Evolutionary conservation across 2,329 filamentous ascomycete genomes (phyloP).

Genomic region (Nemania sp.): DNA sequence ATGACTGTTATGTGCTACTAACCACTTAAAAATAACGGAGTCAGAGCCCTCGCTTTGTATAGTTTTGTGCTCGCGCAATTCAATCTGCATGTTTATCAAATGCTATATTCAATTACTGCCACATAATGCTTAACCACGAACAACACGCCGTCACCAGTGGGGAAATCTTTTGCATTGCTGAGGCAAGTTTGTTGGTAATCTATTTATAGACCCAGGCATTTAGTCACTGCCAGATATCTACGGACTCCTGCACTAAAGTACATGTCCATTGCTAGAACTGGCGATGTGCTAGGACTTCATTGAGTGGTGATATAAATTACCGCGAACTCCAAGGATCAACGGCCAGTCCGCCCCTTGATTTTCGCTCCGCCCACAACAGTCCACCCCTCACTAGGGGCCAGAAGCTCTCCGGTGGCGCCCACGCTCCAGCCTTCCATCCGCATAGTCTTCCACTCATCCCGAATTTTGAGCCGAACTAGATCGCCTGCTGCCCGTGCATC

Average conservation of each 20-base stretch:
- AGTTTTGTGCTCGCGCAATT: neutral
- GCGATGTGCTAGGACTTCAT: neutral
- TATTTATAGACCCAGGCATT: too few species aligned
- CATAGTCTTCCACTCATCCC: constrained; percentile 70
- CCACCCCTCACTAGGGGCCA: constrained; percentile 42
- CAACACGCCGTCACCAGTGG: neutral
- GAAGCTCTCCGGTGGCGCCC: constrained; percentile 49
- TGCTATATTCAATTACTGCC: neutral
- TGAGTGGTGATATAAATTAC: neutral
- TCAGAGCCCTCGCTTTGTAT: neutral
- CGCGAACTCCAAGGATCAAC: neutral
- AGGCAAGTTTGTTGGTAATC: too few species aligned
- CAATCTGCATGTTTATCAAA: neutral
- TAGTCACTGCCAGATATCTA: too few species aligned
- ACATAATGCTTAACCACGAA: neutral
- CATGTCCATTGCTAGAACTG: neutral
- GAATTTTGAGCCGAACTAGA: constrained; percentile 72
- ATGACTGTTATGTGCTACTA: constrained; percentile 39
- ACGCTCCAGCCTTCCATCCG: constrained; percentile 69
- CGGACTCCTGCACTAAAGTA: too few species aligned
- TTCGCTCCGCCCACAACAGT: constrained; percentile 30
- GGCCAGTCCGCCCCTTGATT: constrained; percentile 15
- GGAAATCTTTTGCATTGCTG: neutral
- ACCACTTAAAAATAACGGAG: constrained; percentile 20
- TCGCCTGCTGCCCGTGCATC: constrained; percentile 90